Base-by-base conservation (phyloP, 2,329 filamentous ascomycete genomes). In the Hirsutella rhossiliensis region DNA sequence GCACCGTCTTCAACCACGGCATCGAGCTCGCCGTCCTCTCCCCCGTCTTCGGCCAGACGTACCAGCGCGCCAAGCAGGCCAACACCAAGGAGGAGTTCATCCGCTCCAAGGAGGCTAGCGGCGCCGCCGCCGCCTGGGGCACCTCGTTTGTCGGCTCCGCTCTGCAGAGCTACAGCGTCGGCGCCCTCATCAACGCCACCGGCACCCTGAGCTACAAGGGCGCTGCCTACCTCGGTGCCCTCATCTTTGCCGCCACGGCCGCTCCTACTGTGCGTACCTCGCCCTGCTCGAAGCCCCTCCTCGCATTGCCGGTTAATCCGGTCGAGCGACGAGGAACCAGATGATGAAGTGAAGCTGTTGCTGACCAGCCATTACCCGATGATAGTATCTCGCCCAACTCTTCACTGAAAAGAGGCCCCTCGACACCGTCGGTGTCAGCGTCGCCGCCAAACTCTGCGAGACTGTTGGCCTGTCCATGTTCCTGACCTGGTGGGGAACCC, bases 31-130 rank as follows among this genome's bases (percentile, higher is more conserved):
- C 86, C 50, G 80, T 97, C 56, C 78, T 97, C 50, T 77, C 80
- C 47, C 90, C 90, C 50, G 71, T 97, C 67, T 95, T 97, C 64
- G 90, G 92, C 62, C 83, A 94, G 61, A 90, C 87, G 60, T 96
- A 95, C 78, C 82, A 89, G 70, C 84, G 87, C 56, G 89, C 90
- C 55, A 89, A 94, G 76, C 72, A 78, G 48, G 80, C 90, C 65
- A 90, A 94, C 79, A 86, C 83, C 60, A 94, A 92, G 73, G 89
- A 97, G 71, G 90, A 97, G 72, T 97, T 96, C 71, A 70, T 94
- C 67, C 83, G 83, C 67, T 94, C 87, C 56, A 90, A 88, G 76
- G 90, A 97, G 73, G 85, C 90, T 52, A 80, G 84, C 49, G 84
- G 84, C 48, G 88, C 89, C 52, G 89, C 86, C 51, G 78, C 88